A percentile compares a stretch with the other conserved stretches of the same genome.
These are phyloP conservation scores for Sporisorium exsertum DNA, from an alignment of 1,284 basidiomycete species.

Conservation along the genomic window DNA sequence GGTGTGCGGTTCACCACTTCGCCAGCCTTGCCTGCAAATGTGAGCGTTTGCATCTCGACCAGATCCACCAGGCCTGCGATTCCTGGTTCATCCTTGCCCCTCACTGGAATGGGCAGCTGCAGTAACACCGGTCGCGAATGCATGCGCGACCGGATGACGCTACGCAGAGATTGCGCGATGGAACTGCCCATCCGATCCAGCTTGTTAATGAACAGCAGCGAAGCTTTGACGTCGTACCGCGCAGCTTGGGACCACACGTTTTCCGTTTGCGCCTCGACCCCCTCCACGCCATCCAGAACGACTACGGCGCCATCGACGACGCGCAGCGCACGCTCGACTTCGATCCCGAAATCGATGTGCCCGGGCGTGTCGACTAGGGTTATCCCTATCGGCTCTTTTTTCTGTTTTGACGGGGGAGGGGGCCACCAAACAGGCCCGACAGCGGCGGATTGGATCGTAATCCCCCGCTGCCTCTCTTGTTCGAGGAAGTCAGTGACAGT, in stretches of 20 bases:
- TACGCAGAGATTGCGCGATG: conserved; percentile 77
- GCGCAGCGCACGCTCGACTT: conserved; percentile 89
- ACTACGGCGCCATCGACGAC: conserved; percentile 90
- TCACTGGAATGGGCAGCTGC: conserved; percentile 79
- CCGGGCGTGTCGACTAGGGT: conserved; percentile 91
- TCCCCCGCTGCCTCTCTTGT: conserved; percentile 86
- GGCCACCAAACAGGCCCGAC: conserved; percentile 84
- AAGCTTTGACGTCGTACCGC: conserved; percentile 82
- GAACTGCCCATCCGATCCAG: conserved; percentile 86
- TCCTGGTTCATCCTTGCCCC: conserved; percentile 82
- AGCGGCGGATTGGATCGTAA: conserved; percentile 90
- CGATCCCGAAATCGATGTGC: conserved; percentile 93
- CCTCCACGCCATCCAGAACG: conserved; percentile 87
- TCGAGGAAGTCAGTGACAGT: conserved; percentile 91
- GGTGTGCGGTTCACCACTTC: conserved; percentile 36
- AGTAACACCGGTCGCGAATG: conserved; percentile 80
- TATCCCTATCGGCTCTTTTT: conserved; percentile 74
- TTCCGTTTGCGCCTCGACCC: conserved; percentile 88
- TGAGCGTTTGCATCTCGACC: conserved; percentile 49
- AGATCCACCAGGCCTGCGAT: conserved; percentile 70
- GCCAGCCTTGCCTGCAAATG: conserved; percentile 59
- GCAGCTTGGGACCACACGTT: conserved; percentile 87
- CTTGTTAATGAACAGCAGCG: conserved; percentile 87
- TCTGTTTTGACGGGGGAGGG: conserved; percentile 46
- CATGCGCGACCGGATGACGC: conserved; percentile 77